A percentile compares a stretch with the other conserved stretches of the same genome.
Conservation (phyloP, 148 eudicot species). For the Rhododendron simsii region DNA sequence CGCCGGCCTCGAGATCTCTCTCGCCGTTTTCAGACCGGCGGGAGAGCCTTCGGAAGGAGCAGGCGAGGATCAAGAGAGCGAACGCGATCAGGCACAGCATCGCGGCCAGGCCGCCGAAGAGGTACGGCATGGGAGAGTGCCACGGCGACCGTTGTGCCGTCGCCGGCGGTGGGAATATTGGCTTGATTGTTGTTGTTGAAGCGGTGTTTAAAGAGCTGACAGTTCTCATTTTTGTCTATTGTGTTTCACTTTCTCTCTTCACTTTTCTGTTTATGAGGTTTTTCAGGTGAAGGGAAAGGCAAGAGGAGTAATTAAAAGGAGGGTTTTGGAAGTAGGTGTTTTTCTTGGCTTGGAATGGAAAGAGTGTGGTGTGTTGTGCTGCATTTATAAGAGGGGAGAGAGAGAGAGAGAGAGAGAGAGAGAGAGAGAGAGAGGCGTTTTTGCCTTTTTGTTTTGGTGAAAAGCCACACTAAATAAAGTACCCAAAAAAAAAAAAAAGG, state of each 20-base stretch:
- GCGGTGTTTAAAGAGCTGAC: not conserved
- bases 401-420: not conserved
- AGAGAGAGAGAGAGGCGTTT: not conserved
- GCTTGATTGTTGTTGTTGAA: not conserved
- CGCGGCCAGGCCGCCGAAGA: constrained; percentile 77
- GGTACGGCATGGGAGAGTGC: constrained; percentile 84
- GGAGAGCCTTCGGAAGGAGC: constrained; percentile 57
- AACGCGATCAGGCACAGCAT: constrained; percentile 76
- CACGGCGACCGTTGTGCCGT: constrained; percentile 40
- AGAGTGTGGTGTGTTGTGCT: not conserved
- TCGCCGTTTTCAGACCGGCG: constrained; percentile 22
- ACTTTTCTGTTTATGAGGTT: not conserved
- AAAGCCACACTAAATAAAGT: not conserved
- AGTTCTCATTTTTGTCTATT: constrained; percentile 2
- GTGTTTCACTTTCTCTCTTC: not conserved
- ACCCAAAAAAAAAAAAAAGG: too few relatives aligned
- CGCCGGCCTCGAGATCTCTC: constrained; percentile 30
- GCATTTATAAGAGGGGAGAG: constrained; percentile 1
- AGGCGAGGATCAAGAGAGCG: constrained; percentile 63
- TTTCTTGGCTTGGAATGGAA: not conserved
- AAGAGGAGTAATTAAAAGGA: not conserved
- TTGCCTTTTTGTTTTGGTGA: not conserved
- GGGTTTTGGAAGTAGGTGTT: not conserved
- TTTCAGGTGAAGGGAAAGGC: not conserved
- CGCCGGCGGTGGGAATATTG: constrained; percentile 14